Percentiles rank a stretch among this genome's conserved stretches.
Evolutionary conservation across 306 rosid species (phyloP).

Genomic region (Nissolia schottii): DNA sequence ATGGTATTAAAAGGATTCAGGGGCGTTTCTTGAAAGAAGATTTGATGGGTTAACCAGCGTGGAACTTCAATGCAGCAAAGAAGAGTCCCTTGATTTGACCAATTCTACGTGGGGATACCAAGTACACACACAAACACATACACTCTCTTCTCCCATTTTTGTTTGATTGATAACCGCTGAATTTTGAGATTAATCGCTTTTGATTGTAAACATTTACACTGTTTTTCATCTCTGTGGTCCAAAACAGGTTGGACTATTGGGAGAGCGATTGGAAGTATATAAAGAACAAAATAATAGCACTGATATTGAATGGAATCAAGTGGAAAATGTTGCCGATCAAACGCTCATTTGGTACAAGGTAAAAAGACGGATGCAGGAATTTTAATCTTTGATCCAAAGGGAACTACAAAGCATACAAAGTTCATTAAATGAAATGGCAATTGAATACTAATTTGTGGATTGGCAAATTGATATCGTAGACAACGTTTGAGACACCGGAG

Average conservation of each 20-base stretch:
- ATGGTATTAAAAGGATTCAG: conserved; percentile 55
- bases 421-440: not conserved
- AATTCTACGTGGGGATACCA: conserved; percentile 64
- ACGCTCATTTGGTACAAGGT: conserved; percentile 69
- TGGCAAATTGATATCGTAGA: conserved; percentile 30
- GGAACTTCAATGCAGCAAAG: conserved; percentile 41
- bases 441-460: too few species aligned
- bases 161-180: not conserved
- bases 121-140: too few species aligned
- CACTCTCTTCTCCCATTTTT: not conserved
- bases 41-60: conserved; percentile 50
- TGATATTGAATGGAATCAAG: conserved; percentile 36
- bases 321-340: conserved; percentile 25
- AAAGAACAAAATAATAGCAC: conserved; percentile 34
- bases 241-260: conserved; percentile 53
- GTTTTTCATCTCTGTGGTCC: not conserved
- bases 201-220: not conserved
- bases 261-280: conserved; percentile 47
- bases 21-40: conserved; percentile 69
- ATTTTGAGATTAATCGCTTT: too few species aligned
- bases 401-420: not conserved
- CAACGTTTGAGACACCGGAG: conserved; percentile 41
- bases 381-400: not conserved
- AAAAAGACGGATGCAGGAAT: not conserved
- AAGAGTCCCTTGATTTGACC: conserved; percentile 41